Evolutionary conservation across 2,329 filamentous ascomycete species (phyloP), one percentile per base, ranked within the genome.

Genomic region (Fusarium vanettenii): DNA sequence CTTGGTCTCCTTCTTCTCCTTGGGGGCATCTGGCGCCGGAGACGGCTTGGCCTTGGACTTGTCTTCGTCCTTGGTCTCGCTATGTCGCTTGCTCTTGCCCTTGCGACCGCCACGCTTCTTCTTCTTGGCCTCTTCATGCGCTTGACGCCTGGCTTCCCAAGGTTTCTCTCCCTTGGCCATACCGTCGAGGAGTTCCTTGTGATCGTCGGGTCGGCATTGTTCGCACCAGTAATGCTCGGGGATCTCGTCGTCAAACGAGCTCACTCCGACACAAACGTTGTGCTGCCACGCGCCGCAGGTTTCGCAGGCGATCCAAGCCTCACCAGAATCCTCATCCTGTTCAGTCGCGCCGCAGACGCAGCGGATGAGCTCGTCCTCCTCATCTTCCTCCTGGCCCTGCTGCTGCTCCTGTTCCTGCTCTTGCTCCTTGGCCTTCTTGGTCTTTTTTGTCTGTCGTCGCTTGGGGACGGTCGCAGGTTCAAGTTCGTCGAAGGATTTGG

Each of bases 221-320:
- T 99, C 97, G 84, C 97, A 99, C 84, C 93, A 97, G 85, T 99
- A 99, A 83, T 94, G 89, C 70, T 93, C 93, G 33, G 94, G 93
- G 65, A 94, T 88, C 79, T 95, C 91, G 69, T 95, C 93, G 35
- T 92, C 90, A 77, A 94, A 95, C 56, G 92, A 91, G 79, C 89
- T 91, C 81, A 98, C 90, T 63, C 94, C 95, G 87, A 99, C 94
- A 82, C 97, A 99, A 73, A 97, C 92, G 80, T 98, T 98, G 84
- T 99, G 97, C 84, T 99, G 97, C 97, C 97, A 99, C 48, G 93
- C 96, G 59, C 91, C 91, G 84, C 97, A 99, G 56, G 90, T 91
- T 83, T 99, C 97, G 86, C 97, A 99, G 71, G 94, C 95, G 79
- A 99, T 98, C 95, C 97, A 98, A 62, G 95, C 92, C 78, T 97